phyloP scores from a whole-genome alignment of 768 basidiomycete species.

The Baorangia bicolor region DNA sequence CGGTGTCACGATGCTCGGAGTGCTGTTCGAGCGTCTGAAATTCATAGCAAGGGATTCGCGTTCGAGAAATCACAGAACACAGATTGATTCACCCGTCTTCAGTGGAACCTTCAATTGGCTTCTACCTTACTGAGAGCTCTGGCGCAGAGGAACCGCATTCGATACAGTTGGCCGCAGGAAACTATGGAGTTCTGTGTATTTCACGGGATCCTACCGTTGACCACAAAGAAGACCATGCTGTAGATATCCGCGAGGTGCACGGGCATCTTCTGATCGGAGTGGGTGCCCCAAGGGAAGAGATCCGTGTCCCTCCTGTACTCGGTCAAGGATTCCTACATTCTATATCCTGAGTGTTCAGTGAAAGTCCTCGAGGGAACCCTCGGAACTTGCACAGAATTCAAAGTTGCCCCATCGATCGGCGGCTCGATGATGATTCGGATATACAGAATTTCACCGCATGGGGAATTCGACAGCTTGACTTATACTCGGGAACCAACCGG shows the following conservation, averaged over 20 bases:
- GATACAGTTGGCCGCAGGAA: not conserved
- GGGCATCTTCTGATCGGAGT: not conserved
- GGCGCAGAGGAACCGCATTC: not conserved
- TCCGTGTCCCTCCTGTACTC: not conserved
- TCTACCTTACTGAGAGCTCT: not conserved
- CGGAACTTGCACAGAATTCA: not conserved
- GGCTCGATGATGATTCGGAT: not conserved
- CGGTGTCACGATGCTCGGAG: not conserved
- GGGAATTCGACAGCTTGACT: not conserved
- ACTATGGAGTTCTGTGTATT: not conserved
- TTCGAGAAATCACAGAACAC: not conserved
- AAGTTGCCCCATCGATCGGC: not conserved
- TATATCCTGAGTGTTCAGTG: not conserved
- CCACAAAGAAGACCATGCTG: not conserved
- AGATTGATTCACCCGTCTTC: not conserved
- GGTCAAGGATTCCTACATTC: not conserved
- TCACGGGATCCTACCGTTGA: not conserved
- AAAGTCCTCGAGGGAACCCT: not conserved
- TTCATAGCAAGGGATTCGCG: not conserved
- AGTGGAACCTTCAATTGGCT: not conserved
- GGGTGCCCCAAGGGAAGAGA: not conserved
- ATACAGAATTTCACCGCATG: not conserved
- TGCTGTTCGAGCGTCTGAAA: not conserved
- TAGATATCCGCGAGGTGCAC: not conserved
- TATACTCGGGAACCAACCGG: not conserved